Evolutionary conservation across 2,329 filamentous ascomycete genomes (phyloP), one percentile per base, ranked within the genome.

Genomic region (Cladophialophora chaetospira): DNA sequence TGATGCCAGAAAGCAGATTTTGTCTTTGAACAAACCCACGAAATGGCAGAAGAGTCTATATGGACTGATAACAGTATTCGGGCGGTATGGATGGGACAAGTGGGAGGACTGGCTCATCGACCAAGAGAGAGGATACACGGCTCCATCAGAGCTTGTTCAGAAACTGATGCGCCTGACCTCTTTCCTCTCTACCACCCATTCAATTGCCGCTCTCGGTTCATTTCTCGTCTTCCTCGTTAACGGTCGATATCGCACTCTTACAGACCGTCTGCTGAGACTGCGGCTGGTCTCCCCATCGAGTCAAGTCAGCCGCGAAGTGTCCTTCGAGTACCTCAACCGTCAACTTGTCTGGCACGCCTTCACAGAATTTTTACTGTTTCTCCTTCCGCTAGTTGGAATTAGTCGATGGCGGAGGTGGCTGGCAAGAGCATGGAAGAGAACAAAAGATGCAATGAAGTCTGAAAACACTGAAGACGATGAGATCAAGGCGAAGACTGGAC

Each of bases 331-430:
- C 68, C 83, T 97, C 47, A 99, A 99, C 72, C 87, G 94, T 45
- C 94, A 99, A 75, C 84, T 99, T 9, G 94, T 99, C 33, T 99
- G 94, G 94, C 94, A 99, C 74, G 94, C 94, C n/a, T 96, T 99
- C 68, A 99, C 94, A 23, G 94, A 99, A 71, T 99, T 99, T 67
- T 79, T 99, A n/a, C 82, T 99, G 28, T 99, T 97, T 72, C 83
- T 97, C 15, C 80, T 99, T n/a, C 94, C 94, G 0, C 82, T 99
- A n/a, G 89, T 99, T 38, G 94, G 94, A 49, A 93, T 99, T 65
- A 88, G 89, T 68, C 84, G 91, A 63, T 99, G 94, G 94, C 84
- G 91, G 56, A 83, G 92, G 64, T 96, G 93, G 88, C 78, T 97
- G n/a, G 81, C 83, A 17, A 83, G 91, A 61, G 85, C 87, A n/a